Percentiles rank a stretch among this genome's conserved stretches.
phyloP scores from a whole-genome alignment of 108 stramenopile species.

The Parmales sp. region DNA sequence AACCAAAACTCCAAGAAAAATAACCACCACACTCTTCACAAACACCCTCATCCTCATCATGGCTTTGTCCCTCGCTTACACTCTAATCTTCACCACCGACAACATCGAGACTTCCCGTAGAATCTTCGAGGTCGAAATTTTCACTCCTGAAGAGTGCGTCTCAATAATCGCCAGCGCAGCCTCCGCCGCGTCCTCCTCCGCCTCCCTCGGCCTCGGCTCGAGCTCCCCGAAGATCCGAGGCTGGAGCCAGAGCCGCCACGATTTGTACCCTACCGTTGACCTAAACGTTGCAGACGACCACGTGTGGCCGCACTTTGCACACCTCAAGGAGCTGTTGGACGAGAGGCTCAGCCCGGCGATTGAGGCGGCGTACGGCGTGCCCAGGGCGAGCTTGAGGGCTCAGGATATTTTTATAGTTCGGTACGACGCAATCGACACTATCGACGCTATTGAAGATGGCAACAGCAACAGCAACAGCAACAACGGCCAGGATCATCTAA shows the following conservation, averaged over 20 bases:
- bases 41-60: too few species aligned
- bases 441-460: neutral
- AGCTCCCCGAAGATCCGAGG: slow-evolving; percentile 32
- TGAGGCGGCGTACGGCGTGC: slow-evolving; percentile 41
- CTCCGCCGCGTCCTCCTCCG: too few species aligned
- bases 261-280: slow-evolving; percentile 51
- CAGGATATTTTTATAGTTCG: slow-evolving; percentile 26
- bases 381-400: slow-evolving; percentile 35
- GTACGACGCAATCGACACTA: neutral
- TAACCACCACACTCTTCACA: too few species aligned
- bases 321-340: slow-evolving; percentile 34
- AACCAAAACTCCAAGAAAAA: too few species aligned
- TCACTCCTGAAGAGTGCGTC: slow-evolving; percentile 47
- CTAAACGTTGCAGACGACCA: slow-evolving; percentile 52
- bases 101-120: slow-evolving; percentile 21
- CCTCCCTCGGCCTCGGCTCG: too few species aligned
- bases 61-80: too few species aligned
- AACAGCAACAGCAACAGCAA: neutral
- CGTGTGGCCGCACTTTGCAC: slow-evolving; percentile 37
- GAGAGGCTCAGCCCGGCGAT: slow-evolving; percentile 42
- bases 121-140: slow-evolving; percentile 38
- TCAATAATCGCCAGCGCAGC: slow-evolving; percentile 41
- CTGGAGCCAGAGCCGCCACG: slow-evolving; percentile 52
- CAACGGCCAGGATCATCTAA: slow-evolving; percentile 26
- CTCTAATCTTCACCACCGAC: too few species aligned